Percentiles rank a stretch among this genome's conserved stretches.
Conservation (phyloP, 129 eudicot genomes). For the Pittosporum tobira region DNA sequence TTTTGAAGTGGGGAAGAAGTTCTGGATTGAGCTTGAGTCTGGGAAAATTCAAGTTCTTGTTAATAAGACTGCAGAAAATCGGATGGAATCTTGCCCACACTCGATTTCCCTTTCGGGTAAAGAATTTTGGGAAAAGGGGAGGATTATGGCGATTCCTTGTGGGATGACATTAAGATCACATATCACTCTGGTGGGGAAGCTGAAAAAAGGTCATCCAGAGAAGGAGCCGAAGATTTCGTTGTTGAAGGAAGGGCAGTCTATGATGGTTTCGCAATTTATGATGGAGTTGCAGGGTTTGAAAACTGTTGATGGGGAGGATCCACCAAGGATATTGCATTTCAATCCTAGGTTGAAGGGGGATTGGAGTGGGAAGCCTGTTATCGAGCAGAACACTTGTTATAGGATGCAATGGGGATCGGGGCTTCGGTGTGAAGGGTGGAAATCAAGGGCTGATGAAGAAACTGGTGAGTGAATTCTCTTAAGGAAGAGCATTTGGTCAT, state of each 20-base stretch:
- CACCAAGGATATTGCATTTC: slow-evolving; percentile 80
- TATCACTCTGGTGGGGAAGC: slow-evolving; percentile 61
- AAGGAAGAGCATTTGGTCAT: background rate
- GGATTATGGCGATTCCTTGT: slow-evolving; percentile 70
- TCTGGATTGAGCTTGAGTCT: slow-evolving; percentile 61
- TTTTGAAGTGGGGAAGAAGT: slow-evolving; percentile 45
- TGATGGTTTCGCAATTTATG: slow-evolving; percentile 82
- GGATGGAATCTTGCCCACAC: slow-evolving; percentile 56
- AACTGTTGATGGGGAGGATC: slow-evolving; percentile 85
- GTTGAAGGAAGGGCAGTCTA: slow-evolving; percentile 63
- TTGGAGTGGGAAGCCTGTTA: slow-evolving; percentile 89
- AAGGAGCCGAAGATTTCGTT: slow-evolving; percentile 64
- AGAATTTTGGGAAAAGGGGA: slow-evolving; percentile 38
- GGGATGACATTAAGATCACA: slow-evolving; percentile 88
- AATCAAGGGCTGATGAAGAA: slow-evolving; percentile 71
- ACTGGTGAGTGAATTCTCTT: slow-evolving; percentile 47
- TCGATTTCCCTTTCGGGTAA: slow-evolving; percentile 47
- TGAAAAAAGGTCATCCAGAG: slow-evolving; percentile 55
- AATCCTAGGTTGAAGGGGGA: slow-evolving; percentile 92
- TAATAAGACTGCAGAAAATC: slow-evolving; percentile 16
- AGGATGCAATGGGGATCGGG: slow-evolving; percentile 89
- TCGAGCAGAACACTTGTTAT: slow-evolving; percentile 90
- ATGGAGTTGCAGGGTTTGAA: slow-evolving; percentile 90
- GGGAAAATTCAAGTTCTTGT: slow-evolving; percentile 24
- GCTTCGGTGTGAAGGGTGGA: slow-evolving; percentile 85